These are phyloP conservation scores for Simmondsia chinensis DNA, from an alignment of 148 eudicot species.

Conservation along the genomic window DNA sequence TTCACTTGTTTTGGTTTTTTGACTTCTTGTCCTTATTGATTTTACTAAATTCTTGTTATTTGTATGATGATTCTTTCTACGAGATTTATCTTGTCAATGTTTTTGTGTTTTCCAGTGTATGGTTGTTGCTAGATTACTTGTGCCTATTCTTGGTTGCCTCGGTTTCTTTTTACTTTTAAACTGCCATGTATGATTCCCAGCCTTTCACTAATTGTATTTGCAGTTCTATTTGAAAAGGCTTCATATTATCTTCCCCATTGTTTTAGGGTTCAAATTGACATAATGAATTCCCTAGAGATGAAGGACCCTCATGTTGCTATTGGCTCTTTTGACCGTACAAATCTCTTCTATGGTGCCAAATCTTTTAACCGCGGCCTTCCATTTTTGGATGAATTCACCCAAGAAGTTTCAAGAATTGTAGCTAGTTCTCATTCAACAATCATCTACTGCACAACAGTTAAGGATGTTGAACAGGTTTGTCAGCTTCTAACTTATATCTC, in stretches of 20 bases:
- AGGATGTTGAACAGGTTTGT: conserved; percentile 67
- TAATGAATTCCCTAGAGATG: conserved; percentile 48
- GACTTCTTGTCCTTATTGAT: no score
- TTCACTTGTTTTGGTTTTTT: no score
- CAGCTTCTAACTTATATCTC: neutral
- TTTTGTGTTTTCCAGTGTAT: no score
- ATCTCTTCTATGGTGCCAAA: conserved; percentile 70
- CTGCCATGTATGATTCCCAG: no score
- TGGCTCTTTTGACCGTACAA: conserved; percentile 79
- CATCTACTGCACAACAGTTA: conserved; percentile 69
- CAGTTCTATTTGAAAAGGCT: neutral
- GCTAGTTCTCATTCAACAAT: conserved; percentile 56
- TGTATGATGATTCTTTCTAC: no score
- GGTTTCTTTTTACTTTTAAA: no score
- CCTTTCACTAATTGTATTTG: no score
- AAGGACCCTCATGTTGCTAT: conserved; percentile 49
- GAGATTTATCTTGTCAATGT: no score
- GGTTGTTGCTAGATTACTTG: no score
- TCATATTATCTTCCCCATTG: neutral
- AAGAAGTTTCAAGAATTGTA: conserved; percentile 46
- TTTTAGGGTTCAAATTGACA: conserved; percentile 60
- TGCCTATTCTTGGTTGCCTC: no score
- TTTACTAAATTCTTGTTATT: no score
- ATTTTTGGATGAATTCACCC: conserved; percentile 49
- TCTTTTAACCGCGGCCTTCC: conserved; percentile 36